These are phyloP conservation scores for Dalbergia cochinchinensis DNA, from an alignment of 306 rosid genomes.

Conservation along the genomic window DNA sequence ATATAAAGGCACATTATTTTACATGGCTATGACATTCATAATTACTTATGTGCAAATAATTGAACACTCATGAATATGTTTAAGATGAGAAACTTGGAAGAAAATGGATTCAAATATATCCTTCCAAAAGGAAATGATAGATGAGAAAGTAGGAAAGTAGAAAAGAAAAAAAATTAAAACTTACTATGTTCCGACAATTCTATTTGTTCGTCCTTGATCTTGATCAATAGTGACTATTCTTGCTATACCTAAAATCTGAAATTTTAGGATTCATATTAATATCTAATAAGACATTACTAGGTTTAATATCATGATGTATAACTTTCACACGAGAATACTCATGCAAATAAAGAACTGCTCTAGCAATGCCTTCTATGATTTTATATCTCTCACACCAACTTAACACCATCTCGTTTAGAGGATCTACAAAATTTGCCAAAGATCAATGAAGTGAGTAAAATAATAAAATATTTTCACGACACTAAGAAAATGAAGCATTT, in stretches of 20 bases:
- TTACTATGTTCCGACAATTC: conserved; percentile 60
- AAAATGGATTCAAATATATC: background rate
- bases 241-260: conserved; percentile 59
- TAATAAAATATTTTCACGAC: background rate
- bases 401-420: conserved; percentile 6
- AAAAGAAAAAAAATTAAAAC: background rate
- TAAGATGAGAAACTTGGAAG: background rate
- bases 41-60: no score
- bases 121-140: background rate
- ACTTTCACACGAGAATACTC: conserved; percentile 52
- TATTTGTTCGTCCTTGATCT: conserved; percentile 42
- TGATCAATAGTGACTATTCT: conserved; percentile 39
- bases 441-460: background rate
- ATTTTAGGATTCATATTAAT: conserved; percentile 52
- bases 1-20: no score
- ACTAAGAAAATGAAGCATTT: no score
- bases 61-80: no score
- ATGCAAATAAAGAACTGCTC: conserved; percentile 55
- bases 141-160: background rate
- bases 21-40: no score
- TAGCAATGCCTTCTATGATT: conserved; percentile 48
- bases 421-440: background rate
- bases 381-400: conserved; percentile 46
- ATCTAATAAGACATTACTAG: conserved; percentile 54
- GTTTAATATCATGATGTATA: conserved; percentile 57